Percentiles rank a stretch among this genome's conserved stretches.
These are phyloP conservation scores for Coemansia sp. DNA, from an alignment of 192 early-diverging fungal genomes.

Conservation along the genomic window DNA sequence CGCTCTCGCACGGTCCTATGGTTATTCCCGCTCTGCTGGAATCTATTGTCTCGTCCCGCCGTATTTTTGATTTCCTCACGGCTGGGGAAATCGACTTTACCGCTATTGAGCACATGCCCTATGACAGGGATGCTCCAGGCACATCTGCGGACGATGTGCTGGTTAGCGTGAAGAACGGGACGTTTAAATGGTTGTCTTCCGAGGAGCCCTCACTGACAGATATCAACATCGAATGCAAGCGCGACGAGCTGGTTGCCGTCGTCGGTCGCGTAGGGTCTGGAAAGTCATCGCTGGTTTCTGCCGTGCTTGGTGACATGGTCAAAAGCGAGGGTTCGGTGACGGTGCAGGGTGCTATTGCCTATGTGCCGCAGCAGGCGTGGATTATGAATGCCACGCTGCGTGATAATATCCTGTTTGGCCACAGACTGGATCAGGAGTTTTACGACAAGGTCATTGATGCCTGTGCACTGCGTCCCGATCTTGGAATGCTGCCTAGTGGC, in stretches of 20 bases:
- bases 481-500: slow-evolving; percentile 61
- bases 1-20: slow-evolving; percentile 35
- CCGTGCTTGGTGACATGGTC: slow-evolving; percentile 63
- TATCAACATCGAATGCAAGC: slow-evolving; percentile 45
- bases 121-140: slow-evolving; percentile 35
- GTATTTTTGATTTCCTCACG: slow-evolving; percentile 41
- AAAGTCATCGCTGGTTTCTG: slow-evolving; percentile 65
- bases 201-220: slow-evolving; percentile 38
- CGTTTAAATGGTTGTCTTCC: slow-evolving; percentile 60
- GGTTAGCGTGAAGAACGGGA: slow-evolving; percentile 25
- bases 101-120: slow-evolving; percentile 31
- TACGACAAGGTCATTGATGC: slow-evolving; percentile 61
- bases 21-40: slow-evolving; percentile 42
- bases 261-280: slow-evolving; percentile 67
- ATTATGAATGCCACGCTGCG: slow-evolving; percentile 67
- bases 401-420: slow-evolving; percentile 72
- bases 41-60: slow-evolving; percentile 36
- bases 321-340: slow-evolving; percentile 39
- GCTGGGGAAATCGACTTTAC: slow-evolving; percentile 48
- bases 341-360: slow-evolving; percentile 52
- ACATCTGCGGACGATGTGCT: slow-evolving; percentile 25
- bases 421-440: slow-evolving; percentile 53
- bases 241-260: slow-evolving; percentile 61
- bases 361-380: slow-evolving; percentile 67
- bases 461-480: slow-evolving; percentile 58